phyloP scores from a whole-genome alignment of 257 asterid species.

The Petunia axillaris region DNA sequence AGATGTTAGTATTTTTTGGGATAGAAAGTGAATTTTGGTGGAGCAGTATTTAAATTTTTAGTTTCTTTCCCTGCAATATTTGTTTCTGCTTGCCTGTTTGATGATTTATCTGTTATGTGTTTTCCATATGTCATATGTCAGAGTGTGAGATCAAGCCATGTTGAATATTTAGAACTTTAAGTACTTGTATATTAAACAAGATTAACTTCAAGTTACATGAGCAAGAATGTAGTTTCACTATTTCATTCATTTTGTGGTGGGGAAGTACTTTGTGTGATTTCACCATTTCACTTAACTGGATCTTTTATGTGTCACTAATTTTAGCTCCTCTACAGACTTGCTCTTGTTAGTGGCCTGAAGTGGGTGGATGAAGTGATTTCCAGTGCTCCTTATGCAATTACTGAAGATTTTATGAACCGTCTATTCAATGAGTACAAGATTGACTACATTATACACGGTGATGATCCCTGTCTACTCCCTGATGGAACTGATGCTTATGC shows the following conservation, averaged over 20 bases:
- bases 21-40: background rate
- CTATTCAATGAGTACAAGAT: conserved; percentile 85
- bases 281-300: conserved; percentile 10
- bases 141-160: background rate
- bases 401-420: conserved; percentile 82
- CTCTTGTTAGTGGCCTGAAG: conserved; percentile 91
- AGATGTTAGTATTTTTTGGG: background rate
- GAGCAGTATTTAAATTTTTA: background rate
- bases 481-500: conserved; percentile 99
- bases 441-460: conserved; percentile 93
- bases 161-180: background rate
- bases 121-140: background rate
- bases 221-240: background rate
- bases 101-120: background rate
- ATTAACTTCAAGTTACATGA: background rate
- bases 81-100: conserved; percentile 7
- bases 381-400: conserved; percentile 85
- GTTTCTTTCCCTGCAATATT: background rate
- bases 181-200: conserved; percentile 1
- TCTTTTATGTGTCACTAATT: conserved; percentile 32
- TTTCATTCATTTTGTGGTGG: conserved; percentile 6
- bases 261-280: background rate
- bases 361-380: conserved; percentile 99
- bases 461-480: conserved; percentile 95
- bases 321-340: conserved; percentile 56